Conservation (phyloP, 208 protist species). For the Trypanosoma cruzi region DNA sequence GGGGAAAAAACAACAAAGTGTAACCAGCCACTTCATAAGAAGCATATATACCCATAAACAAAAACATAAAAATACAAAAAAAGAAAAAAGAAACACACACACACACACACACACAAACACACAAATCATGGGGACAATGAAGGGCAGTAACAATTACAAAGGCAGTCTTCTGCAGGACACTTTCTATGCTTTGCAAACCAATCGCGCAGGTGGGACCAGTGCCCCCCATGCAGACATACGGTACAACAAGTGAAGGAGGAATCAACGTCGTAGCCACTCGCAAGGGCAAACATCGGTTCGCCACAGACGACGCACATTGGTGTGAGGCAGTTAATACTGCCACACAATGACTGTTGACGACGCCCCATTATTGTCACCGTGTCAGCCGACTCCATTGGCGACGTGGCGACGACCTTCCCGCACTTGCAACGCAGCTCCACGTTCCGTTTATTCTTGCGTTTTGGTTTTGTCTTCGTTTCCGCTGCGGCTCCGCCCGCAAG, state of each 20-base stretch:
- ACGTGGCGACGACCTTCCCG: conserved; percentile 59
- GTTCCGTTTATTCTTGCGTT: background rate
- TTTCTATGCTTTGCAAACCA: conserved; percentile 87
- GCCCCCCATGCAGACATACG: conserved; percentile 87
- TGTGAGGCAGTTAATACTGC: conserved; percentile 62
- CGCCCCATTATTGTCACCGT: conserved; percentile 11
- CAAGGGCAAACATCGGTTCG: conserved; percentile 56
- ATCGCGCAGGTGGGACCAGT: conserved; percentile 74
- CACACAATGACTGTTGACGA: conserved; percentile 43
- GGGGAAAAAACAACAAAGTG: too few relatives aligned
- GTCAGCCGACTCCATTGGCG: conserved; percentile 10
- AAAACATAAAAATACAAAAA: too few relatives aligned
- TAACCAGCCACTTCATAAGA: too few relatives aligned
- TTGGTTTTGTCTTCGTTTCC: conserved; percentile 6
- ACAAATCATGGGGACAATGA: background rate
- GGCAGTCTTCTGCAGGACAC: conserved; percentile 86
- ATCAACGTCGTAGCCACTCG: conserved; percentile 47
- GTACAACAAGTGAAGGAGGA: conserved; percentile 85
- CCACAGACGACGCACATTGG: conserved; percentile 85
- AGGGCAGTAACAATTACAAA: conserved; percentile 55
- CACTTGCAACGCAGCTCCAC: conserved; percentile 81
- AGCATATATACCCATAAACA: too few relatives aligned
- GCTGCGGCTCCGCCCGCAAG: conserved; percentile 6
- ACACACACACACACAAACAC: background rate
- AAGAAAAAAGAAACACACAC: too few relatives aligned